A percentile compares a stretch with the other conserved stretches of the same genome.
phyloP scores from a whole-genome alignment of 805 yeast genomes.

The Suhomyces tanzawaensis region DNA sequence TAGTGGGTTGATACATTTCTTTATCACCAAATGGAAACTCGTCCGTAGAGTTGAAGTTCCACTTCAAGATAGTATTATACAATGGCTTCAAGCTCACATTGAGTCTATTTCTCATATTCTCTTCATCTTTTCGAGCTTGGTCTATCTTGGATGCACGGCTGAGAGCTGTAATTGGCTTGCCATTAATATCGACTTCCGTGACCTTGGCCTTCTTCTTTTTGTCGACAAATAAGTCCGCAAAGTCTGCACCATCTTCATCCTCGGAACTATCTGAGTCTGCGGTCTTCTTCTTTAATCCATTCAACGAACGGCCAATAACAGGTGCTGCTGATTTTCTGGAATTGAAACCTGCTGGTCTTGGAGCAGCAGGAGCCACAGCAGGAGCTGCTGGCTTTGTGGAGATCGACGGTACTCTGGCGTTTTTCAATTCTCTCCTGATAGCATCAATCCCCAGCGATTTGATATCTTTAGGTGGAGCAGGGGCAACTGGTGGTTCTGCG shows the following conservation, averaged over 20 bases:
- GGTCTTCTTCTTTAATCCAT: conserved; percentile 29
- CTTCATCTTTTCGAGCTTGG: conserved; percentile 54
- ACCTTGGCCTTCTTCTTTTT: conserved; percentile 32
- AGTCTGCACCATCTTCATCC: conserved; percentile 36
- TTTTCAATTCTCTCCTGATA: conserved; percentile 31
- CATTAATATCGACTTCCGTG: conserved; percentile 44
- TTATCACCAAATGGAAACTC: conserved; percentile 59
- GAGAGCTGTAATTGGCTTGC: conserved; percentile 28
- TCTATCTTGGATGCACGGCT: conserved; percentile 25
- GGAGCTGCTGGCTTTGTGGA: conserved; percentile 13
- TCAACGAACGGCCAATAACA: conserved; percentile 38
- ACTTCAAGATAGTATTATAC: conserved; percentile 62
- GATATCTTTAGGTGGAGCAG: conserved; percentile 32
- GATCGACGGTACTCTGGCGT: conserved; percentile 16
- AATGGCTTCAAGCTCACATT: conserved; percentile 77
- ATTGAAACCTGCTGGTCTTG: conserved; percentile 56
- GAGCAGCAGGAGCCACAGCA: conserved; percentile 42
- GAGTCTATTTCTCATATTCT: conserved; percentile 73
- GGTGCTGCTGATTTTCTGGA: conserved; percentile 19
- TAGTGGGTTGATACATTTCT: conserved; percentile 45
- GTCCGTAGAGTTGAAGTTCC: conserved; percentile 65
- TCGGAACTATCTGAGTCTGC: conserved; percentile 35
- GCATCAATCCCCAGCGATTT: conserved; percentile 34
- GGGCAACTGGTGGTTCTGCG: conserved; percentile 32
- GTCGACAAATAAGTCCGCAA: conserved; percentile 41